Base-by-base conservation (phyloP, 306 rosid genomes). In the Luffa aegyptiaca region DNA sequence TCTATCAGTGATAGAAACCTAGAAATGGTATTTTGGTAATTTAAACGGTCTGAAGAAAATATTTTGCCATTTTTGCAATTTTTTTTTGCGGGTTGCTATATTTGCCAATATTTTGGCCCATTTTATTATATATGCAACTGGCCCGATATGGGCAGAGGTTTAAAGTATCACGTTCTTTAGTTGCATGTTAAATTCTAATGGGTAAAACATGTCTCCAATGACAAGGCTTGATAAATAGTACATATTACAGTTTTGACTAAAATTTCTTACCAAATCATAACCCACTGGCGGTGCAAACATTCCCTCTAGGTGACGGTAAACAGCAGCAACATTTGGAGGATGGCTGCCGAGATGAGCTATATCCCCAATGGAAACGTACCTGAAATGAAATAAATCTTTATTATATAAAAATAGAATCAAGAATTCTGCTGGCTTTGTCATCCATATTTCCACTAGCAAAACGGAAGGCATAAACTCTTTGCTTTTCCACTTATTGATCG, bases 301-400 rank as follows among this genome's bases (percentile, higher is more conserved):
- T 82, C 86, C 87, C 83, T 91, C 97, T 73, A 88, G 77, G 63
- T 93, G 85, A 79, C 88, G 92, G 83, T 95, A 95, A 58, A 93
- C 88, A 81, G 97, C 99, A 77, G 97, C 97, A 84, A 93, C 97
- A 68, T 88, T 93, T 53, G 99, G 99, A 81, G 99, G 96, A 84
- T 95, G 97, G 83, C 46, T 85, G 74, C 99, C 97, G 79, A 89
- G 89, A 84, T 18, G 96, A 84, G 99, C 97, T 83, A 95, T 86
- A 88, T 95, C 99, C 71, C 99, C 99, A 0, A 95, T 80, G 46
- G 80, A 88, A 42, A 87, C 87, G 78, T 91, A 95, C 76, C 99
- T 94, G 90, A 41, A 63, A 48, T 10, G 72, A 85, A 84, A 39
- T 46, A 59, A 70, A 45, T 35, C 37, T 78, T 45, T 39, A 10